These are phyloP conservation scores for Botrytis galanthina DNA, from an alignment of 2,329 filamentous ascomycete genomes.

Conservation along the genomic window DNA sequence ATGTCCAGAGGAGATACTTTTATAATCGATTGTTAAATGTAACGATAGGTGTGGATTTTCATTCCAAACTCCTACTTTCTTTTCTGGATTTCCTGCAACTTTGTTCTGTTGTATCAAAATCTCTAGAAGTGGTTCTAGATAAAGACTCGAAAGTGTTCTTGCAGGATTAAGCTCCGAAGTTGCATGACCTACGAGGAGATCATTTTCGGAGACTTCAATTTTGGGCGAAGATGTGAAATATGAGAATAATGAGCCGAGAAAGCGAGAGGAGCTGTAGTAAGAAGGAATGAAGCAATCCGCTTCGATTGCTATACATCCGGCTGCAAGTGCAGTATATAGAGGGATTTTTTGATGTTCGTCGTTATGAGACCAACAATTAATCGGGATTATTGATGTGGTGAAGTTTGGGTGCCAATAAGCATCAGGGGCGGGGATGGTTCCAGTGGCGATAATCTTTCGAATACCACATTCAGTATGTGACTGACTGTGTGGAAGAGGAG, in stretches of 20 bases:
- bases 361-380: conserved; percentile 47
- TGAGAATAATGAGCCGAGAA: neutral
- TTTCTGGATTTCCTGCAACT: conserved; percentile 1
- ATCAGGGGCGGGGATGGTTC: neutral
- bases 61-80: conserved; percentile 30
- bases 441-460: neutral
- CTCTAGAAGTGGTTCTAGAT: conserved; percentile 57
- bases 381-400: conserved; percentile 14
- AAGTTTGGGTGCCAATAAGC: conserved; percentile 13
- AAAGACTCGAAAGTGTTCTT: conserved; percentile 56
- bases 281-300: conserved; percentile 44
- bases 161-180: conserved; percentile 48
- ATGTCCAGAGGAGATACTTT: conserved; percentile 37
- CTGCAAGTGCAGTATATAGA: conserved; percentile 51
- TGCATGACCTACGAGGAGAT: conserved; percentile 56
- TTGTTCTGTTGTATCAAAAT: conserved; percentile 52
- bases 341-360: conserved; percentile 53
- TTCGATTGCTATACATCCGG: conserved; percentile 57
- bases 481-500: neutral
- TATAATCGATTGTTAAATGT: conserved; percentile 53
- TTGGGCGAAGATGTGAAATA: neutral
- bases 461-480: neutral
- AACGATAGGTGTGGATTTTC: conserved; percentile 22
- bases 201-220: neutral
- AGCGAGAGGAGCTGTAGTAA: neutral